A percentile compares a stretch with the other conserved stretches of the same genome.
Conservation (phyloP, 2,329 filamentous ascomycete species). For the Nannizzia gypsea region DNA sequence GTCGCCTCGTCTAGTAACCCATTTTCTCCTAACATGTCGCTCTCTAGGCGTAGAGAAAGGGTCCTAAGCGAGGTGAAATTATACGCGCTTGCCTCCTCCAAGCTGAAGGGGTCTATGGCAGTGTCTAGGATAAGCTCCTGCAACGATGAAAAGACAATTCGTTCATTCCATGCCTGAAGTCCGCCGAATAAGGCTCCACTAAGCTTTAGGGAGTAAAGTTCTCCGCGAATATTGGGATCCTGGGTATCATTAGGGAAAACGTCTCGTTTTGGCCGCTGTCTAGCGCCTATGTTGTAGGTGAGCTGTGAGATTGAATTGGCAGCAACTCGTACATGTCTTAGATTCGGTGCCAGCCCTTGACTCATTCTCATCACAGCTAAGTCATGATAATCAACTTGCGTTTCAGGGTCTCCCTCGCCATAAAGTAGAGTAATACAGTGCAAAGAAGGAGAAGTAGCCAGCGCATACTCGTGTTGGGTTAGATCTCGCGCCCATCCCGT, state of each 20-base stretch:
- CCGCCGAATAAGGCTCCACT: background rate
- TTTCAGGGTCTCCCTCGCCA: background rate
- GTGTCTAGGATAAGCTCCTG: background rate
- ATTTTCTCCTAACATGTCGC: background rate
- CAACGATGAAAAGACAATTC: background rate
- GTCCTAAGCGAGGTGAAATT: slow-evolving; percentile 1
- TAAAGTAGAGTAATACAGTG: slow-evolving; percentile 1
- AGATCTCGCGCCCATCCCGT: background rate
- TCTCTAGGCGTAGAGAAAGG: background rate
- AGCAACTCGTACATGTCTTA: background rate
- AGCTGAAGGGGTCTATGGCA: background rate
- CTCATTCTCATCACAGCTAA: background rate
- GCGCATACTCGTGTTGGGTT: background rate
- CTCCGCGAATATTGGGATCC: background rate
- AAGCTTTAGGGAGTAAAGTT: background rate
- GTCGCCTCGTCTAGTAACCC: background rate
- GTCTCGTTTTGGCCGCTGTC: background rate
- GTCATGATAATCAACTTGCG: slow-evolving; percentile 1
- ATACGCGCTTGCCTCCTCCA: background rate
- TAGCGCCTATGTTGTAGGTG: background rate
- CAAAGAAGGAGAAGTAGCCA: slow-evolving; percentile 1
- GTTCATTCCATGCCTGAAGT: background rate
- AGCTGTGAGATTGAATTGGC: background rate
- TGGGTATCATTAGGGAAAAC: background rate
- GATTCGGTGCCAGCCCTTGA: background rate